A percentile compares a stretch with the other conserved stretches of the same genome.
Evolutionary conservation across 2,329 filamentous ascomycete genomes (phyloP).

Genomic region (Colletotrichum sp.): DNA sequence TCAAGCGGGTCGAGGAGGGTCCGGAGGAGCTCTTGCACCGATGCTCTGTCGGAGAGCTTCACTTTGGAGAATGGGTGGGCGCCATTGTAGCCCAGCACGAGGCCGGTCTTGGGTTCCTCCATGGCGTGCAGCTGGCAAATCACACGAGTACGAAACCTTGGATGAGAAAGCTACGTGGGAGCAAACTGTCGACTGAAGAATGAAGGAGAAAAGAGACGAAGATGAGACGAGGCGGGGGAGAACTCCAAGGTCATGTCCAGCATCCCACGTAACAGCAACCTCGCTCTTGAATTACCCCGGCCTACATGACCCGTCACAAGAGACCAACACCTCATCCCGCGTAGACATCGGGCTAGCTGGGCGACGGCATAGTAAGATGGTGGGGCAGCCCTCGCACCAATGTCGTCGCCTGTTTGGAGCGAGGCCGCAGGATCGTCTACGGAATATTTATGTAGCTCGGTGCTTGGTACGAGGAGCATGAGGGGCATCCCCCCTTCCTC

Average conservation of each 20-base stretch:
- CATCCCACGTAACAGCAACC: neutral
- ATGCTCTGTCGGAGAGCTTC: conserved; percentile 53
- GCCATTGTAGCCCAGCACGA: conserved; percentile 54
- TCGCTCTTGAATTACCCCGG: conserved; percentile 16
- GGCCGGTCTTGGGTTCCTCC: conserved; percentile 20
- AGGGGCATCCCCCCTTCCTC: neutral
- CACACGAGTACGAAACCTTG: neutral
- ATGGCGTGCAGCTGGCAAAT: neutral
- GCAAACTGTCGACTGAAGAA: neutral
- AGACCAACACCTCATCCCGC: neutral
- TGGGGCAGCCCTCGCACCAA: neutral
- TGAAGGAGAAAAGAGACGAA: neutral
- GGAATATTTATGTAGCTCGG: neutral
- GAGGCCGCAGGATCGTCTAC: neutral
- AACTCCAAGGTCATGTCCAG: neutral
- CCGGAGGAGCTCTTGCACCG: conserved; percentile 65
- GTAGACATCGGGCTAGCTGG: neutral
- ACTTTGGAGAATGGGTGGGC: conserved; percentile 62
- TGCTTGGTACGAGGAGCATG: neutral
- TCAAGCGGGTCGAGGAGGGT: conserved; percentile 74
- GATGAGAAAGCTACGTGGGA: neutral
- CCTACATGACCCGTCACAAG: neutral
- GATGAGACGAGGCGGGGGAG: neutral
- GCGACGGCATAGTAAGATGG: neutral
- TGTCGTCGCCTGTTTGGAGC: neutral